Evolutionary conservation across 805 yeast species (phyloP).

Genomic region (Saturnispora hagleri): DNA sequence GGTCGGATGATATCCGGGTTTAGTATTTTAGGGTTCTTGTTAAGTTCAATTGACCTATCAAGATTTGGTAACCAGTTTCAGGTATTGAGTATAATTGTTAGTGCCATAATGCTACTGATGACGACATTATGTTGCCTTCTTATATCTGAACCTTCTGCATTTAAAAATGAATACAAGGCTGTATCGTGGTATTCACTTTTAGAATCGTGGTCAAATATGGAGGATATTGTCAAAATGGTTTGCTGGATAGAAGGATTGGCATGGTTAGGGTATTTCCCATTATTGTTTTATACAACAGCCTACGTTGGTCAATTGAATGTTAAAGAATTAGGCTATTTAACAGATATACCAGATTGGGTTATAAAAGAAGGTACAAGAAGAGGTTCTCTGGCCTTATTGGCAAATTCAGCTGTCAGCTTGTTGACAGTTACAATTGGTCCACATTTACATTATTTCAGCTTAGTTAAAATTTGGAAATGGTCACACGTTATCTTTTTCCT

Average conservation of each 20-base stretch:
- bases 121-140: slow-evolving; percentile 33
- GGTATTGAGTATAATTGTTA: slow-evolving; percentile 36
- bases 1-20: slow-evolving; percentile 54
- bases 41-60: slow-evolving; percentile 41
- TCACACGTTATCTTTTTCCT: slow-evolving; percentile 43
- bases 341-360: slow-evolving; percentile 27
- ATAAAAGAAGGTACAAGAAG: slow-evolving; percentile 34
- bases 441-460: slow-evolving; percentile 24
- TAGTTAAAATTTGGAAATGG: slow-evolving; percentile 34
- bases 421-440: slow-evolving; percentile 38
- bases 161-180: background rate
- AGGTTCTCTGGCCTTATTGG: slow-evolving; percentile 43
- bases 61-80: slow-evolving; percentile 43
- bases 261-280: slow-evolving; percentile 62
- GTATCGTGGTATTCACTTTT: background rate
- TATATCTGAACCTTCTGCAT: slow-evolving; percentile 39
- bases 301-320: slow-evolving; percentile 53
- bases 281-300: slow-evolving; percentile 55
- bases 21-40: slow-evolving; percentile 46
- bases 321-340: slow-evolving; percentile 30
- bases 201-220: slow-evolving; percentile 24
- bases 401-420: slow-evolving; percentile 41
- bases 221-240: slow-evolving; percentile 28
- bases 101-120: slow-evolving; percentile 31
- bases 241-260: slow-evolving; percentile 54